A percentile compares a stretch with the other conserved stretches of the same genome.
Conservation (phyloP, 495 filamentous ascomycete species). For the Amorphotheca resinae region DNA sequence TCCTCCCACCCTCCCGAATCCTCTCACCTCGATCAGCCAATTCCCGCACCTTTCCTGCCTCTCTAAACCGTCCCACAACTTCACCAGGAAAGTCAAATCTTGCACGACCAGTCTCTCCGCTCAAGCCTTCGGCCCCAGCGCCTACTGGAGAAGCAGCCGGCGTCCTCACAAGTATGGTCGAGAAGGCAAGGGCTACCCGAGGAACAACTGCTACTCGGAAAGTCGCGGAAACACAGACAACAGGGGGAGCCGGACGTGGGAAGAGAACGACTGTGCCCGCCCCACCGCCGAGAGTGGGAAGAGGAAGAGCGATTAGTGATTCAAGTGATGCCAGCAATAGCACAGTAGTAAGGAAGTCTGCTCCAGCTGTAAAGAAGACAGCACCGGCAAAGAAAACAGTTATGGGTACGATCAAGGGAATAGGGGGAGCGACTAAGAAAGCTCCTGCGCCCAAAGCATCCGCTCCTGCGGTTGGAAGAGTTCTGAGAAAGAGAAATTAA, state of each 20-base stretch:
- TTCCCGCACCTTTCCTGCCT: constrained; percentile 52
- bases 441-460: constrained; percentile 24
- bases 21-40: constrained; percentile 76
- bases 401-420: constrained; percentile 30
- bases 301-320: constrained; percentile 33
- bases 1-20: constrained; percentile 35
- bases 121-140: constrained; percentile 32
- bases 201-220: constrained; percentile 30
- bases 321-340: constrained; percentile 38
- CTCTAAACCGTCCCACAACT: constrained; percentile 37
- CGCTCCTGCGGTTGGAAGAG: constrained; percentile 26
- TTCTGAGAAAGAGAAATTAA: constrained; percentile 37
- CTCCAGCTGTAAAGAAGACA: constrained; percentile 31
- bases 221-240: constrained; percentile 18
- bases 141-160: constrained; percentile 24
- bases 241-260: constrained; percentile 22
- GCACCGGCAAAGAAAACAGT: constrained; percentile 25
- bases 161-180: constrained; percentile 47
- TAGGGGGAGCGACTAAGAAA: constrained; percentile 29
- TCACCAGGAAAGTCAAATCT: constrained; percentile 35
- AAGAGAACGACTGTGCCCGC: constrained; percentile 25
- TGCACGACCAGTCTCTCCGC: constrained; percentile 39
- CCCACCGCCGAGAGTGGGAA: constrained; percentile 26
- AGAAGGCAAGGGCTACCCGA: constrained; percentile 36
- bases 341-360: constrained; percentile 21